A percentile compares a stretch with the other conserved stretches of the same genome.
Conservation (phyloP, 257 asterid genomes). For the Cordia subcordata region DNA sequence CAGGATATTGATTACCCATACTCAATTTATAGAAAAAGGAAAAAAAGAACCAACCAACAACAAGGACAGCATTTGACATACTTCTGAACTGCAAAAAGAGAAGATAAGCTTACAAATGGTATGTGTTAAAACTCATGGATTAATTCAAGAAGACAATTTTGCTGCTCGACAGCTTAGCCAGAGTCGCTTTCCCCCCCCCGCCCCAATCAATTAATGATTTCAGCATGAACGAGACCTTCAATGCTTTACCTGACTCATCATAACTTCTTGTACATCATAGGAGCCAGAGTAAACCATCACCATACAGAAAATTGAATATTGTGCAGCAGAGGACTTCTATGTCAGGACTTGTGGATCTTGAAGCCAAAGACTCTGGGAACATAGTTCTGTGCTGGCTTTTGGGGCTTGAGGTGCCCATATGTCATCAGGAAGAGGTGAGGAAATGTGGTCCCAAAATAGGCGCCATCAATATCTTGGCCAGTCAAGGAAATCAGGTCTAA, state of each 20-base stretch:
- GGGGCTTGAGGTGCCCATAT: conserved; percentile 90
- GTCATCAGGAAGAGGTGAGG: conserved; percentile 96
- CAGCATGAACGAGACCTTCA: neutral
- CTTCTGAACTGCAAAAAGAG: neutral
- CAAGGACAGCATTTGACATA: neutral
- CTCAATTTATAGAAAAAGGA: neutral
- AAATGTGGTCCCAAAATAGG: conserved; percentile 90
- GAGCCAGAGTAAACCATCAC: conserved; percentile 33
- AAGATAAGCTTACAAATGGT: neutral
- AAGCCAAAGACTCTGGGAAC: conserved; percentile 87
- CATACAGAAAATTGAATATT: conserved; percentile 28
- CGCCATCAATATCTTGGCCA: conserved; percentile 74
- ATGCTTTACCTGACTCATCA: conserved; percentile 25
- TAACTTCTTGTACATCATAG: conserved; percentile 25
- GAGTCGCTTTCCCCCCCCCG: neutral
- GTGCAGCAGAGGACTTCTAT: conserved; percentile 10
- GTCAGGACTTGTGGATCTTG: conserved; percentile 81
- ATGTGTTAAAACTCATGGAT: neutral
- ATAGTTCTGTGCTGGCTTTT: conserved; percentile 73
- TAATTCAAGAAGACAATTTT: neutral
- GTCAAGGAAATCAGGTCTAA: conserved; percentile 43
- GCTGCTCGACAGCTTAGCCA: neutral
- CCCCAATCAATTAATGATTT: neutral
- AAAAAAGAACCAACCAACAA: neutral
- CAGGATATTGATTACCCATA: neutral